These are phyloP conservation scores for Candida ficus DNA, from an alignment of 805 yeast species.

Conservation along the genomic window DNA sequence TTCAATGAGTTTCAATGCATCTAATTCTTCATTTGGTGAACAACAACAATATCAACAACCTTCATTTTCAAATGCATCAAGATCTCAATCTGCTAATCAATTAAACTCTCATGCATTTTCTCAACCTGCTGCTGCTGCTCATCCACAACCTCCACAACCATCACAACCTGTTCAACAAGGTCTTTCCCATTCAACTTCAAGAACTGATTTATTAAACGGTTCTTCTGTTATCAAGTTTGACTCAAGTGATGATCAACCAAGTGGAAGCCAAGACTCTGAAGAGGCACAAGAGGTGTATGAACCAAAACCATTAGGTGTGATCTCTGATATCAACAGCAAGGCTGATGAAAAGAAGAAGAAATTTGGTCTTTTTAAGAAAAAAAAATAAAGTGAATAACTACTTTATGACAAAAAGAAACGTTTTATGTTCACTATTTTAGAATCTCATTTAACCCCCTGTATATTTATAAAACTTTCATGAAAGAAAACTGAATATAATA, in stretches of 20 bases:
- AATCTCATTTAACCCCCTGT: neutral
- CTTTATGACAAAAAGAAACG: no score
- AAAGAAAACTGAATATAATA: neutral
- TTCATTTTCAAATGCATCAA: slow-evolving; percentile 6
- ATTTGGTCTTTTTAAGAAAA: slow-evolving; percentile 10
- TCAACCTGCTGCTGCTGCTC: no score
- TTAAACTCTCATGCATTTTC: slow-evolving; percentile 1
- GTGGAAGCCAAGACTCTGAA: neutral
- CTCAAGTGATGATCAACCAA: neutral
- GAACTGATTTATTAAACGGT: slow-evolving; percentile 5
- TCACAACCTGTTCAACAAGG: neutral
- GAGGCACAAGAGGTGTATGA: no score
- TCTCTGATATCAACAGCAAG: slow-evolving; percentile 3
- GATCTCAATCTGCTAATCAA: slow-evolving; percentile 4
- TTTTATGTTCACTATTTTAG: no score
- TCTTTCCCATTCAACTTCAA: slow-evolving; percentile 5
- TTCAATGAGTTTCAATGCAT: slow-evolving; percentile 1
- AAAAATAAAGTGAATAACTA: no score
- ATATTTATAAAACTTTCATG: neutral
- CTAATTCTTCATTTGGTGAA: slow-evolving; percentile 8
- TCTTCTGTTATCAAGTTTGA: neutral
- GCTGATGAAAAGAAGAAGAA: slow-evolving; percentile 10
- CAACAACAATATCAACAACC: slow-evolving; percentile 1
- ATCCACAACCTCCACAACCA: no score
- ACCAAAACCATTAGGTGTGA: slow-evolving; percentile 11